Conservation (phyloP, 768 basidiomycete species). For the Agrocybe pediades region DNA sequence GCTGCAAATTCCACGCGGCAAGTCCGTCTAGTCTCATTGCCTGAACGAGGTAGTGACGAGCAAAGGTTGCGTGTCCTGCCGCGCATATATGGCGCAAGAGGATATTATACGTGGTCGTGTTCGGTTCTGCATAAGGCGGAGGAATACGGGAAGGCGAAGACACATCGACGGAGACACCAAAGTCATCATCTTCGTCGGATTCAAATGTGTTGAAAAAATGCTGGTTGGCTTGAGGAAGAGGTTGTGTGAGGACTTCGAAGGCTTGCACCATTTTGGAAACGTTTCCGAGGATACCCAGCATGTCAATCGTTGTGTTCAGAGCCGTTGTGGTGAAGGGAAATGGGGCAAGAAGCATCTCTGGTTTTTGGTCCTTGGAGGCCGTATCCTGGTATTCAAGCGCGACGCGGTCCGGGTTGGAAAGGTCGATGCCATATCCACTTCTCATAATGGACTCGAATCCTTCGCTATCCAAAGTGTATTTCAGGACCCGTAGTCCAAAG, state of each 20-base stretch:
- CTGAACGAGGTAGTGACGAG: slow-evolving; percentile 67
- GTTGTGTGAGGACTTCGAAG: slow-evolving; percentile 79
- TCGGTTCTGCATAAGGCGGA: slow-evolving; percentile 51
- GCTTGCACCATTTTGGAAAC: slow-evolving; percentile 70
- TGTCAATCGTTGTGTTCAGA: slow-evolving; percentile 74
- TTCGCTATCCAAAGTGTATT: slow-evolving; percentile 58
- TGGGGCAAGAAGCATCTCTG: slow-evolving; percentile 20
- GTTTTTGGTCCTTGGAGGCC: slow-evolving; percentile 2
- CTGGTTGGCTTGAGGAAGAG: slow-evolving; percentile 55
- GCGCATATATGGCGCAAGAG: slow-evolving; percentile 60
- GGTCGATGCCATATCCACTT: slow-evolving; percentile 75
- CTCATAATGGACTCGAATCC: slow-evolving; percentile 63
- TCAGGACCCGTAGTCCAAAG: slow-evolving; percentile 66
- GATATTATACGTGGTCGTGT: slow-evolving; percentile 65
- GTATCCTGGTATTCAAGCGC: slow-evolving; percentile 45
- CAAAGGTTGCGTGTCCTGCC: slow-evolving; percentile 49
- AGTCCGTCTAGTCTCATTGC: slow-evolving; percentile 48
- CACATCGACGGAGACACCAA: slow-evolving; percentile 42
- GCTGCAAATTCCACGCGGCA: slow-evolving; percentile 32
- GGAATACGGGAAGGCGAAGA: slow-evolving; percentile 34
- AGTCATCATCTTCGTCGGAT: slow-evolving; percentile 77
- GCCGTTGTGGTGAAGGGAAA: slow-evolving; percentile 62
- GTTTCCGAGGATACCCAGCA: slow-evolving; percentile 61
- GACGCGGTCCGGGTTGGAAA: slow-evolving; percentile 70
- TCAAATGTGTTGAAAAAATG: slow-evolving; percentile 59